A percentile compares a stretch with the other conserved stretches of the same genome.
Conservation (phyloP, 352 stramenopile species). For the Globisporangium acanthophoron region DNA sequence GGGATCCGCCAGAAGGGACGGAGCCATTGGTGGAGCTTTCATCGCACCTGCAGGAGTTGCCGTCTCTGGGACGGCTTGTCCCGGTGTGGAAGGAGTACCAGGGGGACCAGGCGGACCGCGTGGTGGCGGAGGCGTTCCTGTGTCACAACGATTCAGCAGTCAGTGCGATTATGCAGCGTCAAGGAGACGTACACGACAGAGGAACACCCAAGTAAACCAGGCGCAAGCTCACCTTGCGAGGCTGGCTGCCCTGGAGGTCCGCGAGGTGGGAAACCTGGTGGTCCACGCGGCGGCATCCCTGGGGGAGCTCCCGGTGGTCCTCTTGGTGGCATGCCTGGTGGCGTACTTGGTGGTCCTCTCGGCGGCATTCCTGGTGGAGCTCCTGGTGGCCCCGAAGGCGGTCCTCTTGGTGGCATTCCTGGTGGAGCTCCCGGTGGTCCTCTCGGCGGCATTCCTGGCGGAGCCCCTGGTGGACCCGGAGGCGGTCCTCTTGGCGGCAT, state of each 20-base stretch:
- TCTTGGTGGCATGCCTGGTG: not conserved
- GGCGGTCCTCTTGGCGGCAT: not conserved
- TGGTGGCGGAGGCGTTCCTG: conserved; percentile 6
- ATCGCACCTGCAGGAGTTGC: conserved; percentile 46
- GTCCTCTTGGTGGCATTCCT: conserved; percentile 7
- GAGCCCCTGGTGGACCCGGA: conserved; percentile 8
- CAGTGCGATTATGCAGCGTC: not conserved
- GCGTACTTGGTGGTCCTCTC: conserved; percentile 5
- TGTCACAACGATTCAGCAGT: not conserved
- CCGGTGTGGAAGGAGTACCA: conserved; percentile 5
- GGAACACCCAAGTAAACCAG: not conserved
- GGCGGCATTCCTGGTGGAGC: conserved; percentile 5
- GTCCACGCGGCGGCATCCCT: conserved; percentile 13
- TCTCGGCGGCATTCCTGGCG: conserved; percentile 14
- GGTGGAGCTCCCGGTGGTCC: conserved; percentile 10
- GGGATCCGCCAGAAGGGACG: conserved; percentile 39
- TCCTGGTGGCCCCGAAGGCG: conserved; percentile 4
- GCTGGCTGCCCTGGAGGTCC: conserved; percentile 7
- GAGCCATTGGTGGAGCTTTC: conserved; percentile 49
- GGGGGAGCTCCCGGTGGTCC: conserved; percentile 12
- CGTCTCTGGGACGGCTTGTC: conserved; percentile 26
- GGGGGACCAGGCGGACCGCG: conserved; percentile 6
- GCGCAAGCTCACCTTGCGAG: not conserved
- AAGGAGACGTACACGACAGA: not conserved
- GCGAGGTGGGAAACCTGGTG: conserved; percentile 18